These are phyloP conservation scores for Theileria equi DNA, from an alignment of 169 alveolate genomes.

Conservation along the genomic window DNA sequence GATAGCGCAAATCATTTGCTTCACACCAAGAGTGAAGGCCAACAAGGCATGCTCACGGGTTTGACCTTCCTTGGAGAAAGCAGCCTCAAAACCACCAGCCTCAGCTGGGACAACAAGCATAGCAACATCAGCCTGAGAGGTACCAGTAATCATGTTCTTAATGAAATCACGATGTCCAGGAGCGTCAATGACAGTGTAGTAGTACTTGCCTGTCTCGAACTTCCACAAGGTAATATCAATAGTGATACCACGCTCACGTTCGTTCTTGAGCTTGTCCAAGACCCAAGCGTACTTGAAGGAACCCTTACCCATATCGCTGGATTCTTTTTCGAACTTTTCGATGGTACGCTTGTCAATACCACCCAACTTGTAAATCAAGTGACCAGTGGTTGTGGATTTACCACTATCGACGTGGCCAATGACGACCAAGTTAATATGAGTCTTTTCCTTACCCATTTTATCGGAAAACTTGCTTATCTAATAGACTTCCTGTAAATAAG, in stretches of 20 bases:
- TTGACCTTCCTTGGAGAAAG: conserved; percentile 93
- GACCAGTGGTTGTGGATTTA: conserved; percentile 96
- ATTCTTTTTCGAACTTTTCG: conserved; percentile 93
- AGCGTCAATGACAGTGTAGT: conserved; percentile 98
- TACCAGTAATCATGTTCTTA: conserved; percentile 99
- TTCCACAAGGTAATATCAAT: conserved; percentile 96
- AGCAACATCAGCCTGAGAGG: conserved; percentile 99
- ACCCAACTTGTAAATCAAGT: conserved; percentile 91
- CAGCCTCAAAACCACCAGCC: conserved; percentile 98
- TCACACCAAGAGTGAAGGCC: conserved; percentile 98
- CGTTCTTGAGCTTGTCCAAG: conserved; percentile 96
- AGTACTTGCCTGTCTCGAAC: conserved; percentile 94
- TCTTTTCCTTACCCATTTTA: conserved; percentile 83
- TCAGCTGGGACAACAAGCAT: conserved; percentile 96
- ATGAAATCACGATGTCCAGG: conserved; percentile 99
- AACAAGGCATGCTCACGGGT: conserved; percentile 98
- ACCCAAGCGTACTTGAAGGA: conserved; percentile 98
- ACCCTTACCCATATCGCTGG: conserved; percentile 92
- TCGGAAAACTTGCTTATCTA: neutral
- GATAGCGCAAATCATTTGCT: conserved; percentile 96
- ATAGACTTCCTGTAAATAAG: neutral
- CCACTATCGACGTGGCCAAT: conserved; percentile 98
- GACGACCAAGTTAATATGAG: conserved; percentile 91
- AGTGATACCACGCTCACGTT: conserved; percentile 99
- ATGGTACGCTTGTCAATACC: conserved; percentile 94